Percentiles rank a stretch among this genome's conserved stretches.
phyloP scores from a whole-genome alignment of 257 asterid species.

The Rubia yunnanensis region DNA sequence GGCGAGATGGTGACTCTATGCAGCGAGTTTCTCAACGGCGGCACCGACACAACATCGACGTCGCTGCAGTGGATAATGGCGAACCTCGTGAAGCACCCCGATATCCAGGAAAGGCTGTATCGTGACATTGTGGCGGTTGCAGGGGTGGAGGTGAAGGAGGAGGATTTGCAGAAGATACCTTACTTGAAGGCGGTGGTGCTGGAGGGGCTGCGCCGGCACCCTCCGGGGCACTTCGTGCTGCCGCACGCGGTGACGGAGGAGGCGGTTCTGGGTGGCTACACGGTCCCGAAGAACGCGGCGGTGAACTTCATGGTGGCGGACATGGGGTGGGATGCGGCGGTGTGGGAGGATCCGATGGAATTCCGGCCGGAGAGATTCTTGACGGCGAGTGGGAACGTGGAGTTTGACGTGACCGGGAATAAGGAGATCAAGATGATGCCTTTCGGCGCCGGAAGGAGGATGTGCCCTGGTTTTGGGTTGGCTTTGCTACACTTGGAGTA shows the following conservation, averaged over 20 bases:
- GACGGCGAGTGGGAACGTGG: conserved; percentile 6
- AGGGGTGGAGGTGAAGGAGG: conserved; percentile 31
- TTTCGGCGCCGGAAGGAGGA: conserved; percentile 62
- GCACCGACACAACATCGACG: conserved; percentile 61
- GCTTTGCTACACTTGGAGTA: conserved; percentile 62
- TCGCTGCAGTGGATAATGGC: conserved; percentile 69
- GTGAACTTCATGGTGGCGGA: conserved; percentile 69
- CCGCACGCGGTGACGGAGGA: conserved; percentile 44
- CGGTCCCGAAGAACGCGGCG: conserved; percentile 31
- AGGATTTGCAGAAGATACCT: conserved; percentile 42
- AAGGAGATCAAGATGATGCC: conserved; percentile 79
- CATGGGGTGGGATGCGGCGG: conserved; percentile 52
- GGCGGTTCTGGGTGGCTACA: conserved; percentile 36
- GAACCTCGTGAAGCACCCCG: conserved; percentile 48
- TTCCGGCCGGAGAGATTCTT: conserved; percentile 64
- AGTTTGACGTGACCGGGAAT: conserved; percentile 45
- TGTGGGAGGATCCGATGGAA: conserved; percentile 65
- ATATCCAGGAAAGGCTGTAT: conserved; percentile 38
- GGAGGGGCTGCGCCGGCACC: conserved; percentile 59
- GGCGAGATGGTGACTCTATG: conserved; percentile 45
- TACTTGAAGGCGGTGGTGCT: conserved; percentile 53
- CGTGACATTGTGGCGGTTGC: conserved; percentile 28
- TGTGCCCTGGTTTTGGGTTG: conserved; percentile 42
- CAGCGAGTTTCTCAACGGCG: conserved; percentile 48
- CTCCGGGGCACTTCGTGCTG: conserved; percentile 62